Base-by-base conservation (phyloP, 768 basidiomycete genomes). In the Trichaptum fuscoviolaceum region DNA sequence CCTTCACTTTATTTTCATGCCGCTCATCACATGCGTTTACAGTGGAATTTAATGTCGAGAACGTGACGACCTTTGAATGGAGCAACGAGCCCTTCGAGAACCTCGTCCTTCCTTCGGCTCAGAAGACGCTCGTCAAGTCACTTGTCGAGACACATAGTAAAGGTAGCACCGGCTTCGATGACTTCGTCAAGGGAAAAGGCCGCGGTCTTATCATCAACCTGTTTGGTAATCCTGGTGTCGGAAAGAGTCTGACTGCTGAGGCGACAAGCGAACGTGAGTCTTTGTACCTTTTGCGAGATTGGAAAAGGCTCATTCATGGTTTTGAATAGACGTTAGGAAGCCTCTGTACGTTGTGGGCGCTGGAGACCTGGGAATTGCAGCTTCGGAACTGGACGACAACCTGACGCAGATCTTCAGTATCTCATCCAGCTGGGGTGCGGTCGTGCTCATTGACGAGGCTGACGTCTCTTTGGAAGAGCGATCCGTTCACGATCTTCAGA, bases 391-490 rank as follows among this genome's bases (percentile, higher is more conserved):
- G 36, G 77, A 79, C 63, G 35, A 42, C 7, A 67, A 66, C 26
- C 73, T 79, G 35, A 69, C 71, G 2, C 68, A 71, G 9, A 73
- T 76, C 35, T 76, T 78, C 66, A 76, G 75, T 62, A 70, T 76
- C 57, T 73, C 75, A 3, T 72, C 75, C 6, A 69, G 71, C 4
- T 78, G 77, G 77, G 71, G 73, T 26, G 76, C 77, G 3, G 73
- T 78, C 25, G 75, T 77, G 2, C 72, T 78, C 30, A 74, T 77
- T 52, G 75, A 77, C 70, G 76, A 77, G 62, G 87, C 87, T 5
- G 88, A 91, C 74, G 87, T 91, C 2, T 91, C 89, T 82, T 80
- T 91, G 36, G 88, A 90, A 70, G 84, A 85, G 72, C 84, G 88
- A 7, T 85, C 85, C 2, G 76, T 88, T 52, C 85, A 87, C 65